Conservation (phyloP, 345 rosid species). For the Capsella bursapastoris region DNA sequence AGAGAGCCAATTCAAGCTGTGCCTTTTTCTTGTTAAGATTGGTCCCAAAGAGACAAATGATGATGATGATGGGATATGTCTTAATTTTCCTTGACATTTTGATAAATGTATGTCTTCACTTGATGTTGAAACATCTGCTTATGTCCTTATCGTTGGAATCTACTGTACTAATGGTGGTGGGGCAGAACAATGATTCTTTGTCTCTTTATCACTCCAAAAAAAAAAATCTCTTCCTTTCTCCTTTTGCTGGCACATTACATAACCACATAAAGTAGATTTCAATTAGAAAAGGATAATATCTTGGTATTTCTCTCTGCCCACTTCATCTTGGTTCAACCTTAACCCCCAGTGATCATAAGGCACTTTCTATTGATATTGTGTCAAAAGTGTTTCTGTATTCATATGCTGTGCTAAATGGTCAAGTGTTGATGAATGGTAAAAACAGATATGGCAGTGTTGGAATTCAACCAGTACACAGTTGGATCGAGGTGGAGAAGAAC, state of each 20-base stretch:
- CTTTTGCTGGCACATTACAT: constrained; percentile 32
- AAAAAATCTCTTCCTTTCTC: constrained; percentile 8
- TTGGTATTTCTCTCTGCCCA: constrained; percentile 10
- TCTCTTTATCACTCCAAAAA: constrained; percentile 38
- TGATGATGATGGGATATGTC: constrained; percentile 55
- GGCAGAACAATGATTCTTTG: constrained; percentile 56
- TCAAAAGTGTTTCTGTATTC: background rate
- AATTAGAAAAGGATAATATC: constrained; percentile 22
- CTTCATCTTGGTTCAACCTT: constrained; percentile 20
- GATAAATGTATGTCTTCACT: constrained; percentile 61
- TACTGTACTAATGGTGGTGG: constrained; percentile 26
- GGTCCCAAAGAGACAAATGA: constrained; percentile 57
- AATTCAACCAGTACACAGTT: constrained; percentile 65
- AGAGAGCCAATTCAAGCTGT: constrained; percentile 38
- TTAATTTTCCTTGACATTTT: constrained; percentile 59
- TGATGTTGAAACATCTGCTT: constrained; percentile 54
- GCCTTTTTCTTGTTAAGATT: constrained; percentile 37
- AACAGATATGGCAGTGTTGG: constrained; percentile 62
- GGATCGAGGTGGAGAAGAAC: constrained; percentile 83
- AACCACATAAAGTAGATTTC: constrained; percentile 26
- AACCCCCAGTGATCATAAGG: background rate
- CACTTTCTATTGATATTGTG: background rate
- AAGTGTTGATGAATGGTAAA: constrained; percentile 33
- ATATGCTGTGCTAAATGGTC: constrained; percentile 9
- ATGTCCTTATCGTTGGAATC: constrained; percentile 28